A percentile compares a stretch with the other conserved stretches of the same genome.
Evolutionary conservation across 2,329 filamentous ascomycete genomes (phyloP).

Genomic region (Tolypocladium sp.): DNA sequence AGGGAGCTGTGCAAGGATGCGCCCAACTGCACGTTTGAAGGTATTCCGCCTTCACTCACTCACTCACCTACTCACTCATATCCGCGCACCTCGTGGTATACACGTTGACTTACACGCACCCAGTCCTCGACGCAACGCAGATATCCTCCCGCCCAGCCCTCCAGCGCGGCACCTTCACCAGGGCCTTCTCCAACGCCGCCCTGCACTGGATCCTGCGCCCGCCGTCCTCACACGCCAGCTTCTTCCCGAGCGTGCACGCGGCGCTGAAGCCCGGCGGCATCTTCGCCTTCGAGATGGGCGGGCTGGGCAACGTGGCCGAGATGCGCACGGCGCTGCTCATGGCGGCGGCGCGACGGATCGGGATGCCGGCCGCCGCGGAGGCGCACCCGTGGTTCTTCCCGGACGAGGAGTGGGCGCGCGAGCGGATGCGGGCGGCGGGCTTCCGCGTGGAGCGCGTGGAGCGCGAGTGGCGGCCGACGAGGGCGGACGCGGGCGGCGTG

Average conservation of each 20-base stretch:
- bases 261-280: constrained; percentile 32
- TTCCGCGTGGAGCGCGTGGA: constrained; percentile 45
- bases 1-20: neutral
- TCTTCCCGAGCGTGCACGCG: neutral
- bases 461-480: constrained; percentile 56
- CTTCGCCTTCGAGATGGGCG: constrained; percentile 65
- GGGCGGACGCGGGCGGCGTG: constrained; percentile 47
- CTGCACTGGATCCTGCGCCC: neutral
- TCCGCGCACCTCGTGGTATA: no score
- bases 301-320: constrained; percentile 58
- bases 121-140: neutral
- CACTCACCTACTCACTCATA: no score
- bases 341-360: constrained; percentile 41
- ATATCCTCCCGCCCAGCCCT: neutral
- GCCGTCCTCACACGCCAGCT: neutral
- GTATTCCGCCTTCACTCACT: neutral
- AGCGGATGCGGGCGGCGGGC: constrained; percentile 34
- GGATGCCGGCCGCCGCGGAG: constrained; percentile 36
- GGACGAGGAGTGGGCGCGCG: constrained; percentile 48
- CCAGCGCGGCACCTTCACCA: neutral
- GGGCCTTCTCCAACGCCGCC: neutral
- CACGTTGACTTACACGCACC: neutral
- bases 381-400: constrained; percentile 66
- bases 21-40: neutral
- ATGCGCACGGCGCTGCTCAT: constrained; percentile 48